phyloP scores from a whole-genome alignment of 2,329 filamentous ascomycete species.

The Fusarium kyushuense region DNA sequence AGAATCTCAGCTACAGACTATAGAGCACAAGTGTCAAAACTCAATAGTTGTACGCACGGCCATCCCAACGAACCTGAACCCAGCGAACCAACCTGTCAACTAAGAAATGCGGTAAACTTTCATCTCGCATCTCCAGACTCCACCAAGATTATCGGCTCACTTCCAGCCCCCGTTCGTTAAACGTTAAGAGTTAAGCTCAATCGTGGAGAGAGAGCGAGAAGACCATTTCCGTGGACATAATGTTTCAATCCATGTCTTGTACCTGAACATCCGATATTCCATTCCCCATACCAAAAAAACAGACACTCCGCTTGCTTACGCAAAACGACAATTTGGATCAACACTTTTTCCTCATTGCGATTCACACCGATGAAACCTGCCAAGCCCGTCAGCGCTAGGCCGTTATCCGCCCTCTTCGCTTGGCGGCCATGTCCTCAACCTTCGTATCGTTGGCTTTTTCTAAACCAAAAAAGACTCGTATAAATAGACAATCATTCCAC shows the following conservation, averaged over 20 bases:
- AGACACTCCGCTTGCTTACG: not conserved
- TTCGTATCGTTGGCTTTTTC: not conserved
- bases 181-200: constrained; percentile 5
- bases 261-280: not conserved
- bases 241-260: constrained; percentile 10
- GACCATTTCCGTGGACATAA: constrained; percentile 21
- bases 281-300: not conserved
- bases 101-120: not conserved
- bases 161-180: not conserved
- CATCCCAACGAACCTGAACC: not conserved
- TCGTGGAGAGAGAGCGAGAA: not conserved
- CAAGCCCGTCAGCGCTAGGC: constrained; percentile 31
- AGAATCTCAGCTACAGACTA: not conserved
- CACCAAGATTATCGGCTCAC: not conserved
- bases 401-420: constrained; percentile 13
- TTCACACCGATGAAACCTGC: constrained; percentile 28
- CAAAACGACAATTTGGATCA: constrained; percentile 13
- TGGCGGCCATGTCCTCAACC: constrained; percentile 7
- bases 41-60: not conserved
- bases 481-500: not conserved
- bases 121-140: constrained; percentile 2
- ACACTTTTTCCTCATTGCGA: constrained; percentile 1
- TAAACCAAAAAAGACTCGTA: not conserved
- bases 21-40: not conserved
- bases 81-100: constrained; percentile 10